Base-by-base conservation (phyloP, 805 yeast species). In the Kuraishia capsulata region DNA sequence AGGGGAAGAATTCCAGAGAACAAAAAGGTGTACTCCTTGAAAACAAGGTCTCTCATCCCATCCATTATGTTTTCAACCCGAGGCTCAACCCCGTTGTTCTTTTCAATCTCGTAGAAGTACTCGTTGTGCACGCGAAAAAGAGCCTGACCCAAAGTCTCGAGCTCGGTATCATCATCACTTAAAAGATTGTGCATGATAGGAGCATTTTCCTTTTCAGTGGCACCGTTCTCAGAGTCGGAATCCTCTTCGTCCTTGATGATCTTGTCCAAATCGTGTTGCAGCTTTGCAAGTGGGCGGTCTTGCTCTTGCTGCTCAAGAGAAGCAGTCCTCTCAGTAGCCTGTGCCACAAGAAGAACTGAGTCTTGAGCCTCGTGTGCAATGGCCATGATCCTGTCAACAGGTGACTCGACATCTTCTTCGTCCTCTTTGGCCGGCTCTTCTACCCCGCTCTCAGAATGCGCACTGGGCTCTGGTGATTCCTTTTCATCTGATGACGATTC, bases 1-100 rank as follows among this genome's bases (percentile, higher is more conserved):
- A 86, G 54, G 1, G 97, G 97, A 18, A 92, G 70, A n/a, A 90
- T 69, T 0, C 97, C 97, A 3, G 95, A 82, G 47, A 92, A 81
- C 16, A 90, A 69, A 39, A 92, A 73, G 3, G 76, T 74, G 34
- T 79, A 71, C 5, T 80, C 89, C 19, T 69, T 58, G 42, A 90
- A 76, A 2, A 88, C 88, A 41, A 67, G 51, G 6, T 61, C 55
- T 53, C 89, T 90, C 73, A 90, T 68, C n/a, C 57, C 48, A 1
- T 92, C 95, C 59, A 90, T 73, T 13, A 86, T 74, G n/a, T 51
- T 54, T 36, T 81, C 73, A 36, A 86, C 75, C 50, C 80, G 85
- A 5, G 41, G 36, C 40, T 59, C 35, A n/a, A 38, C 35, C 4
- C 30, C 19, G n/a, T 42, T 43, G 14, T 46, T 37, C 35, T 53